Evolutionary conservation across 1,139 yeast genomes (phyloP), one percentile per base, ranked within the genome.

Genomic region (Yamadazyma songkhlaensis): DNA sequence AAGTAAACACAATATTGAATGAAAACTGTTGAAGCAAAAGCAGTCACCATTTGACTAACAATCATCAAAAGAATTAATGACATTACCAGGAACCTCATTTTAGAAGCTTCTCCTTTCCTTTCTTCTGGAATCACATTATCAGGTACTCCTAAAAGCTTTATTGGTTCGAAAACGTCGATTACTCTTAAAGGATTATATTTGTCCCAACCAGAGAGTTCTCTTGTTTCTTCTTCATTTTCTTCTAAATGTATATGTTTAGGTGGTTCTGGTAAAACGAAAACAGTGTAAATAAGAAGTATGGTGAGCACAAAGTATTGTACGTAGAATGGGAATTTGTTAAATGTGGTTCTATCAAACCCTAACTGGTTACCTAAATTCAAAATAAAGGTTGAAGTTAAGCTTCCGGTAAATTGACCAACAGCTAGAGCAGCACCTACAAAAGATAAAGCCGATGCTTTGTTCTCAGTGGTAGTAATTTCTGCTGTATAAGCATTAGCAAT

Each of bases 31-130:
- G 22, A 21, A 4, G 28, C 2, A 10, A 22, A 11, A 3, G 12
- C 28, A 15, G n/a, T 11, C 3, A 10, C 15, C n/a, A 28, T 22
- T n/a, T 15, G n/a, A 22, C 23, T 11, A 8, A 14, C 6, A 8
- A 28, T 6, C 23, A 6, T 22, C 6, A 24, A 7, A 4, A 28
- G 10, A 5, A 22, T 9, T 12, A 34, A 28, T 5, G 31, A 9
- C 4, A 28, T 9, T n/a, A 34, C 32, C 32, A 28, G 32, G 14
- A 34, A 34, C 20, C 36, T 28, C 11, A 28, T 28, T 12, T 13
- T 34, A 8, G 8, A 20, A 9, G 15, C 11, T 12, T 28, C 32
- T 12, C 12, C 23, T 11, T 23, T 21, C 22, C 29, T 23, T 22
- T 22, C 23, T 4, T 5, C 12, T 10, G 31, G 28, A 11, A 34